Evolutionary conservation across 371 early-diverging fungal genomes (phyloP), one percentile per base, ranked within the genome.

Genomic region (Mucor racemosus): DNA sequence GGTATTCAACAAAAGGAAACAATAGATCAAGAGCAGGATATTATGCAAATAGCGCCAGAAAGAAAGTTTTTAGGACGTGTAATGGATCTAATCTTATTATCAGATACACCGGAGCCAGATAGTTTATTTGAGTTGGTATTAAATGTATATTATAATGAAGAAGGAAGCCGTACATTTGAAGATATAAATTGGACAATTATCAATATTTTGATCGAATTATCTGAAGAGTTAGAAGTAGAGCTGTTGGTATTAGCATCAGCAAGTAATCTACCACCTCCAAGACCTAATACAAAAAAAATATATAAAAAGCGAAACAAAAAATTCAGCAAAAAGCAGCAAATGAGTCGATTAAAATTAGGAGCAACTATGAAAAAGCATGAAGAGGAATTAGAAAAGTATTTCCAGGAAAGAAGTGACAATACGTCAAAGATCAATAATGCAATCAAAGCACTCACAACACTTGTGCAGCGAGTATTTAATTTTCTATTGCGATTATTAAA

Each of bases 41-140:
- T 64, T 17, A 36, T 39, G 26, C 50, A 26, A 13, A 38, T 58
- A 40, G 46, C 26, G 31, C 10, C 55, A 38, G 71, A 54, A 31
- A 44, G 65, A 48, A 48, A 35, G 36, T 69, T 71, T 62, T 36
- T 41, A 7, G 31, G 60, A 31, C 62, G 67, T 6, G 69, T 79
- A 55, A 73, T 80, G 70, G 77, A 80, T 21, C 56, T 80, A n/a
- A 62, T 80, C 5, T 39, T 80, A 42, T 36, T 80, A 9, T 75
- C 76, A 0, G 80, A 80, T 44, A 60, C 70, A 10, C 77, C 80
- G 7, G 77, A 77, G 36, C 64, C 74, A 13, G 76, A 80, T 26
- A 65, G 65, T 3, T 8, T 80, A 11, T 75, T 77, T 65, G 80
- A 76, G 7, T 36, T 80, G 7, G 68, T 73, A 9, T 58, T 75